Percentiles rank a stretch among this genome's conserved stretches.
phyloP scores from a whole-genome alignment of 73 alveolate genomes.

The Tetrahymena borealis region DNA sequence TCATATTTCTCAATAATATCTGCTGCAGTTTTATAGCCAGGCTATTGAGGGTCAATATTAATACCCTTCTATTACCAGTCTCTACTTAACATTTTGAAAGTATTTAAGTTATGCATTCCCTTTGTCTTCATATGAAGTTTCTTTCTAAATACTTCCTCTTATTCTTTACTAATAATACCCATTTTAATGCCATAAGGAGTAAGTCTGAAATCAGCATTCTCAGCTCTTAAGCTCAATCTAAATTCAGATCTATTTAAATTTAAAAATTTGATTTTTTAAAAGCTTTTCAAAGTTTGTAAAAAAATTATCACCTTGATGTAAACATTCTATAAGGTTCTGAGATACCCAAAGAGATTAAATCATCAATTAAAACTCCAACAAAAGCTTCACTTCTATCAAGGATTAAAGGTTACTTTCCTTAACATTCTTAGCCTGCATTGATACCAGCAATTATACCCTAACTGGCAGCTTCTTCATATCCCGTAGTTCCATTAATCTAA shows the following conservation, averaged over 20 bases:
- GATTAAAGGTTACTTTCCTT: constrained; percentile 8
- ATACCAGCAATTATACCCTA: constrained; percentile 59
- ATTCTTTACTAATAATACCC: constrained; percentile 35
- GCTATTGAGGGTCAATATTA: constrained; percentile 2
- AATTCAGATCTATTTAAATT: constrained; percentile 38
- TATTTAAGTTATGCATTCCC: constrained; percentile 8
- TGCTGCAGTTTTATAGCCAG: constrained; percentile 13
- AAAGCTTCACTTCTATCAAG: constrained; percentile 37
- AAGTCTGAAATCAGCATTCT: constrained; percentile 55
- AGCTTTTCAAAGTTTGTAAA: too few species aligned
- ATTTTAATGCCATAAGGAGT: constrained; percentile 41
- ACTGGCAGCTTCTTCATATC: constrained; percentile 68
- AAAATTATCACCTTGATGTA: constrained; percentile 26
- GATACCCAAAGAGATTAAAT: constrained; percentile 46
- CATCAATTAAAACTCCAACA: constrained; percentile 62
- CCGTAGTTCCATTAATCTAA: constrained; percentile 62
- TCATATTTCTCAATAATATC: constrained; percentile 28
- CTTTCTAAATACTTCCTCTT: constrained; percentile 1
- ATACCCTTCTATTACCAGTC: constrained; percentile 49
- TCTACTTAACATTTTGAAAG: constrained; percentile 15
- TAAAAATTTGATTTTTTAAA: not conserved
- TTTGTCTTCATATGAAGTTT: constrained; percentile 19
- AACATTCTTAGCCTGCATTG: constrained; percentile 43
- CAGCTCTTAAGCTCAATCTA: constrained; percentile 49
- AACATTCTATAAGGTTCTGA: constrained; percentile 67